These are phyloP conservation scores for Chaetomiaceae sp. DNA, from an alignment of 2,329 filamentous ascomycete species.

Conservation along the genomic window DNA sequence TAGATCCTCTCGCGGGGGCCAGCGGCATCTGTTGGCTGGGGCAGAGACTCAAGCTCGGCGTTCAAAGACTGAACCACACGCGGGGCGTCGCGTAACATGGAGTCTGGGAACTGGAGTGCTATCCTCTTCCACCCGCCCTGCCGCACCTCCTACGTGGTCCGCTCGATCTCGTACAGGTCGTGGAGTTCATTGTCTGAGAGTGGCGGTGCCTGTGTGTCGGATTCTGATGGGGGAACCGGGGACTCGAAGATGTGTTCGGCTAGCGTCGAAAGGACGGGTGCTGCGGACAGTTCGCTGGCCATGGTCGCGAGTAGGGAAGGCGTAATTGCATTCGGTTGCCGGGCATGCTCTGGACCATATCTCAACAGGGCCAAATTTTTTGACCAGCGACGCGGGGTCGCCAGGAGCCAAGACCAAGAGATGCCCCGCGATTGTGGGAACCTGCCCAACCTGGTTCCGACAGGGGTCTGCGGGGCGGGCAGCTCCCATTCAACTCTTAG, in stretches of 20 bases:
- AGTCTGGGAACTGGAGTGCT: slow-evolving; percentile 92
- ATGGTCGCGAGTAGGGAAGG: slow-evolving; percentile 37
- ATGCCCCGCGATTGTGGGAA: slow-evolving; percentile 18
- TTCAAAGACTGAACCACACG: slow-evolving; percentile 65
- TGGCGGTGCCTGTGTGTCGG: slow-evolving; percentile 29
- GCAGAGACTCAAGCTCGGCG: slow-evolving; percentile 29
- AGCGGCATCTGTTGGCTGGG: neutral
- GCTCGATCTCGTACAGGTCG: slow-evolving; percentile 76
- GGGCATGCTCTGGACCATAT: too few relatives aligned
- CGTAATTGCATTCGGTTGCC: too few relatives aligned
- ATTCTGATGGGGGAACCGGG: slow-evolving; percentile 26
- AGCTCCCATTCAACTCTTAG: too few relatives aligned
- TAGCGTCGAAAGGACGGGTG: slow-evolving; percentile 60
- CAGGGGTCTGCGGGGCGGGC: too few relatives aligned
- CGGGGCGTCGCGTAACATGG: slow-evolving; percentile 82
- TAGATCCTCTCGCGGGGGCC: slow-evolving; percentile 50
- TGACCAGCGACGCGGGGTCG: slow-evolving; percentile 18
- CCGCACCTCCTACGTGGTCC: slow-evolving; percentile 73
- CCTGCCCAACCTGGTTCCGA: too few relatives aligned
- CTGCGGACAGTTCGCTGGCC: slow-evolving; percentile 44
- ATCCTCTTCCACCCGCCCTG: slow-evolving; percentile 67
- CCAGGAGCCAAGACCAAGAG: slow-evolving; percentile 3
- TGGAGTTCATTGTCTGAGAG: slow-evolving; percentile 63
- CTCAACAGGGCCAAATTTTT: too few relatives aligned
- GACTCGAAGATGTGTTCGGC: slow-evolving; percentile 55